A percentile compares a stretch with the other conserved stretches of the same genome.
Evolutionary conservation across 495 filamentous ascomycete species (phyloP).

Genomic region (Astrothelium subdiscretum): DNA sequence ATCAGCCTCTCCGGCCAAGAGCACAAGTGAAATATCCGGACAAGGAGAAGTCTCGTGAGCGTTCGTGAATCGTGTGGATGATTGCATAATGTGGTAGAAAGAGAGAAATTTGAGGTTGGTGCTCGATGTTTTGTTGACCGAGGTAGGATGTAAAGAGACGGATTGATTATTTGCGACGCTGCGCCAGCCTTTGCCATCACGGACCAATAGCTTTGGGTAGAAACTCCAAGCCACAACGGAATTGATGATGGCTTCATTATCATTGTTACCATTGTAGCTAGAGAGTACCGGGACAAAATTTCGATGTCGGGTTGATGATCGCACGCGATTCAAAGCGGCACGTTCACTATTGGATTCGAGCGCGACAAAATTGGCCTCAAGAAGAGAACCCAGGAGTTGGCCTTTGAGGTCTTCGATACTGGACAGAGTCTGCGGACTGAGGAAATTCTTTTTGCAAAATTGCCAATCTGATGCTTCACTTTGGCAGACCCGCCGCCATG

Average conservation of each 20-base stretch:
- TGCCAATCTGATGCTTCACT: conserved; percentile 60
- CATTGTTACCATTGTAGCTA: conserved; percentile 57
- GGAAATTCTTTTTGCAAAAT: conserved; percentile 87
- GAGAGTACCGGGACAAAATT: conserved; percentile 71
- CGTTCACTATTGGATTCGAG: conserved; percentile 62
- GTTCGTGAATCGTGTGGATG: conserved; percentile 64
- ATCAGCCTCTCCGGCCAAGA: conserved; percentile 78
- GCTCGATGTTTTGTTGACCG: conserved; percentile 61
- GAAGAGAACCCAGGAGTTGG: conserved; percentile 69
- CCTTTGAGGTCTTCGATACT: conserved; percentile 93
- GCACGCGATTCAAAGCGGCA: conserved; percentile 47
- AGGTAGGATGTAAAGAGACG: conserved; percentile 72
- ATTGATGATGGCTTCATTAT: conserved; percentile 63
- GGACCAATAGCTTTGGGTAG: conserved; percentile 81
- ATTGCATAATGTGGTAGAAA: conserved; percentile 95
- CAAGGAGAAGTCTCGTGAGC: conserved; percentile 81
- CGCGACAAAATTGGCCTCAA: conserved; percentile 68
- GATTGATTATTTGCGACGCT: conserved; percentile 84
- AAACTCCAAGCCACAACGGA: conserved; percentile 85
- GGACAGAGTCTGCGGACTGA: conserved; percentile 67
- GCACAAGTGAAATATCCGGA: conserved; percentile 66
- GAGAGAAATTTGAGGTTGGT: conserved; percentile 65
- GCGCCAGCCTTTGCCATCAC: conserved; percentile 80
- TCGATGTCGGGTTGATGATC: conserved; percentile 48
- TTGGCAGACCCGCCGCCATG: conserved; percentile 71